These are phyloP conservation scores for Phytophthora capsici DNA, from an alignment of 352 stramenopile species.

Conservation along the genomic window DNA sequence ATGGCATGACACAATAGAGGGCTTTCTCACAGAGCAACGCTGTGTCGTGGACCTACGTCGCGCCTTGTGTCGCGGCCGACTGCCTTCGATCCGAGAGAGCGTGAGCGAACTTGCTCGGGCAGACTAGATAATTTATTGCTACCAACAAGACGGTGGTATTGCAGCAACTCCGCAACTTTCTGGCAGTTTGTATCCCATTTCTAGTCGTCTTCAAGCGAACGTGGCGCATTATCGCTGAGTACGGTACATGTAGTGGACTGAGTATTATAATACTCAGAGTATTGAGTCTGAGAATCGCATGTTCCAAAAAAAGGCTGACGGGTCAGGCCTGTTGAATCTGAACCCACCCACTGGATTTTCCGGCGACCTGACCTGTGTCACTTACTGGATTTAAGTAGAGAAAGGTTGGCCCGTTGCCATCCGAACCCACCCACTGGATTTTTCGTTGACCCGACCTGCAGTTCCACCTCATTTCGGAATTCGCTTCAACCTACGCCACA, in stretches of 20 bases:
- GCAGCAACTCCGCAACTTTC: too few species aligned
- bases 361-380: neutral
- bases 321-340: neutral
- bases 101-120: slow-evolving; percentile 18
- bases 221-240: too few species aligned
- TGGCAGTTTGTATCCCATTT: too few species aligned
- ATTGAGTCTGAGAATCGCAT: too few species aligned
- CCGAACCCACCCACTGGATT: slow-evolving; percentile 1
- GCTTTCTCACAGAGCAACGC: slow-evolving; percentile 50
- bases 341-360: slow-evolving; percentile 1
- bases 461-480: slow-evolving; percentile 7
- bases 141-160: neutral
- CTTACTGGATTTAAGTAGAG: too few species aligned
- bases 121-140: slow-evolving; percentile 25
- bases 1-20: slow-evolving; percentile 66
- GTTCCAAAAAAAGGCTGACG: too few species aligned
- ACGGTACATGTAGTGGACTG: too few species aligned
- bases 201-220: too few species aligned
- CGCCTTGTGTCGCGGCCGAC: slow-evolving; percentile 47
- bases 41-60: slow-evolving; percentile 54
- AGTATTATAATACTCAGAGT: too few species aligned
- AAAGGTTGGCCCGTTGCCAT: neutral
- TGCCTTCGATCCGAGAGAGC: slow-evolving; percentile 66
- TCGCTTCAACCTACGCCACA: slow-evolving; percentile 7
- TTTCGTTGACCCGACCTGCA: neutral